Evolutionary conservation across 331 rosid genomes (phyloP), one percentile per base, ranked within the genome.

Genomic region (Prunus yedoensis): DNA sequence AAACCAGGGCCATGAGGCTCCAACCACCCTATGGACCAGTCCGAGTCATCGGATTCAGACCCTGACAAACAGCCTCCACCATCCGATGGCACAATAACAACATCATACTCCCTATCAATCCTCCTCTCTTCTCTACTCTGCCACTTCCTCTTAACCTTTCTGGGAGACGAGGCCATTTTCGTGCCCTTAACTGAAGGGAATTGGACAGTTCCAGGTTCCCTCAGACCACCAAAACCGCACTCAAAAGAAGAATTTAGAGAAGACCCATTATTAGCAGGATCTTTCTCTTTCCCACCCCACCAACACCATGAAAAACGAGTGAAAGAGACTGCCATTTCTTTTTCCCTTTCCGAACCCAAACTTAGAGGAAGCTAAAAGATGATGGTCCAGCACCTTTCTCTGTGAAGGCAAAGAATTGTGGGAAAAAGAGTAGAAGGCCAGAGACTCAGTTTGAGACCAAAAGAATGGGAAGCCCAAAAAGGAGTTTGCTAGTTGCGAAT

Each of bases 11-110:
- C 97, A 51, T 89, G 96, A 79, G 99, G 96, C 74, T 94, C 99
- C 73, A 89, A 77, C 99, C 99, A 94, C n/a, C 99, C 99, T 65
- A 94, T 89, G 49, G 97, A 89, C 89, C 91, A 89, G 58, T 94
- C 99, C 0, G 97, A 87, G 75, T 79, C 97, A 67, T 92, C 98
- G 69, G 97, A 89, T 69, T 94, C 98, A 18, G 94, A 77, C 45
- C 87, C 91, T 2, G 96, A 91, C 61, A 89, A 71, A 73, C 87
- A 85, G 45, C 79, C 96, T 68, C 84, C 96, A 75, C 90, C 97
- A 77, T 89, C 97, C 17, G 98, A 86, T 73, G 96, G 87, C 20
- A 94, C 99, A 87, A 94, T 52, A 30, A 92, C 97, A 67, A 89
- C 77, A 82, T 94, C 99, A 72, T 74, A 88, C 76, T 94, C 99